These are phyloP conservation scores for Wickerhamiella cacticola DNA, from an alignment of 805 yeast species.

Conservation along the genomic window DNA sequence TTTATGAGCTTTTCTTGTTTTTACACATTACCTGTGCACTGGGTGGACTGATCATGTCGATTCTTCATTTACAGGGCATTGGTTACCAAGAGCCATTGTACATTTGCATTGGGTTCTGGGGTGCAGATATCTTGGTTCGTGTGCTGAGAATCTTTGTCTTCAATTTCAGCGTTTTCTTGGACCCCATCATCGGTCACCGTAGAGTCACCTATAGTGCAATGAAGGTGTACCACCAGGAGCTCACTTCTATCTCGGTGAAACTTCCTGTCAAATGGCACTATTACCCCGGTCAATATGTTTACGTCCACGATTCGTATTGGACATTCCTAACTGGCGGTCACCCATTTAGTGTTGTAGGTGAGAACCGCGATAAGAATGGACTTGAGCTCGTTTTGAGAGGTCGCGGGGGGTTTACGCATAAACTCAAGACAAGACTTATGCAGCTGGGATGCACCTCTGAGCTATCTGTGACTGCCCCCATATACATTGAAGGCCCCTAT, in stretches of 20 bases:
- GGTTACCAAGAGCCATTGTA: conserved; percentile 47
- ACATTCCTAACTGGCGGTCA: conserved; percentile 51
- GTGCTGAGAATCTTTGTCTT: conserved; percentile 35
- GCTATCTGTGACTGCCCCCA: conserved; percentile 30
- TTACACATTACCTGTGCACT: conserved; percentile 44
- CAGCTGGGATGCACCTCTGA: conserved; percentile 28
- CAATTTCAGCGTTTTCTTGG: conserved; percentile 25
- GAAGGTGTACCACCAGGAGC: conserved; percentile 34
- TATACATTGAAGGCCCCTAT: conserved; percentile 51
- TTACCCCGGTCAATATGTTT: conserved; percentile 52
- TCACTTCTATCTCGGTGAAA: conserved; percentile 39
- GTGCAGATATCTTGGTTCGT: conserved; percentile 49
- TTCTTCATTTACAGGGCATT: conserved; percentile 41
- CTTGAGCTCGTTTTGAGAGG: conserved; percentile 40
- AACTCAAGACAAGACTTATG: conserved; percentile 28
- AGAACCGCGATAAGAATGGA: conserved; percentile 32
- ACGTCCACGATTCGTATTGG: conserved; percentile 37
- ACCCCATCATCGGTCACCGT: conserved; percentile 31
- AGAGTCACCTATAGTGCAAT: conserved; percentile 31
- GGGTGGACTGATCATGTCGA: conserved; percentile 41
- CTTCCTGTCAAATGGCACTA: conserved; percentile 45
- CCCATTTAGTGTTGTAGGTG: conserved; percentile 47
- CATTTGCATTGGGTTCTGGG: conserved; percentile 53
- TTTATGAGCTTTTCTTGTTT: conserved; percentile 45
- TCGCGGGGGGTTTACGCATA: conserved; percentile 42